Conservation (phyloP, 768 basidiomycete species). For the Holtermannia corniformis region DNA sequence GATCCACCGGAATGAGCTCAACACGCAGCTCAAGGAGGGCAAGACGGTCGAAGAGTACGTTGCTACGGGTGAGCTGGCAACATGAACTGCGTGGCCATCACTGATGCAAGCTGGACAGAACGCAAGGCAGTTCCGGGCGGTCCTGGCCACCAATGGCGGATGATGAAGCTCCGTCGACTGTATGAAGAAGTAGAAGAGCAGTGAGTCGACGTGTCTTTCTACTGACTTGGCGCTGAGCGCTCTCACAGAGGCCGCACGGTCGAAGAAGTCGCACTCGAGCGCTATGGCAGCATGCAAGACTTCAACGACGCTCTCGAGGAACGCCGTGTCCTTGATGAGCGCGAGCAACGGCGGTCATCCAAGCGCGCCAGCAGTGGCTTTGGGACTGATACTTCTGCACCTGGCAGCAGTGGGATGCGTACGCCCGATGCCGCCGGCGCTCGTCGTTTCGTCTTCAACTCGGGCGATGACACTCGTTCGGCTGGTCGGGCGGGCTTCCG, state of each 20-base stretch:
- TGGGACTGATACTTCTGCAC: slow-evolving; percentile 39
- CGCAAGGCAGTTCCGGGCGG: slow-evolving; percentile 62
- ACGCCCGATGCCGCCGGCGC: slow-evolving; percentile 44
- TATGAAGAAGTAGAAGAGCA: slow-evolving; percentile 89
- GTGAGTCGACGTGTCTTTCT: too few species aligned
- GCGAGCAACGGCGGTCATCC: slow-evolving; percentile 52
- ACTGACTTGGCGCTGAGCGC: slow-evolving; percentile 3
- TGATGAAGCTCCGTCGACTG: slow-evolving; percentile 86
- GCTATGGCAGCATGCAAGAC: slow-evolving; percentile 73
- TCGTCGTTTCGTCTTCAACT: slow-evolving; percentile 41
- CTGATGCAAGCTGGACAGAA: slow-evolving; percentile 46
- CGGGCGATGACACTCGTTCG: slow-evolving; percentile 45
- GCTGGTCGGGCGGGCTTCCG: slow-evolving; percentile 81
- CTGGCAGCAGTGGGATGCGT: slow-evolving; percentile 32
- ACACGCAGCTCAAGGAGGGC: slow-evolving; percentile 47
- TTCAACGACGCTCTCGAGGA: slow-evolving; percentile 88
- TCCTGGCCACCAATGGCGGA: slow-evolving; percentile 90
- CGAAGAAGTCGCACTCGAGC: slow-evolving; percentile 65
- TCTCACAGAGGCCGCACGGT: slow-evolving; percentile 26
- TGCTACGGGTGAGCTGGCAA: slow-evolving; percentile 54
- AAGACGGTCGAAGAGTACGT: slow-evolving; percentile 40
- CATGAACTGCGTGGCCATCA: slow-evolving; percentile 53
- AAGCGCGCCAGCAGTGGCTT: slow-evolving; percentile 40
- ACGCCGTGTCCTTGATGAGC: slow-evolving; percentile 70
- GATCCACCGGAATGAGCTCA: slow-evolving; percentile 41